Evolutionary conservation across 2,329 filamentous ascomycete genomes (phyloP).

Genomic region (Epichloe uncinata): DNA sequence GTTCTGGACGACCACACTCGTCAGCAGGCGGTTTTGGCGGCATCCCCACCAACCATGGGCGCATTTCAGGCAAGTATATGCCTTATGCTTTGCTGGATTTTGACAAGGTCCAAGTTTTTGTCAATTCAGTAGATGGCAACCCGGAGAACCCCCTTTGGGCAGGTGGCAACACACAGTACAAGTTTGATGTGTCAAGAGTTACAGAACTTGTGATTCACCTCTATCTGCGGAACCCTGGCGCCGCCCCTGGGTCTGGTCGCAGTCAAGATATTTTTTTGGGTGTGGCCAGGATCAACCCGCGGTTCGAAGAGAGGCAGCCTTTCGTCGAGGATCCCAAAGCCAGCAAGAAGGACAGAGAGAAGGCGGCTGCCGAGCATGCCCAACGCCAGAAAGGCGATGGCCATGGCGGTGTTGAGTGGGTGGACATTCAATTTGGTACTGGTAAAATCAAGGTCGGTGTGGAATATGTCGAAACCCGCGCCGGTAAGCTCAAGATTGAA

Average conservation of each 20-base stretch:
- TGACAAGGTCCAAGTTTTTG: conserved; percentile 97
- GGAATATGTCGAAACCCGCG: conserved; percentile 86
- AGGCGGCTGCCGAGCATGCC: conserved; percentile 55
- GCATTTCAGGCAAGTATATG: conserved; percentile 91
- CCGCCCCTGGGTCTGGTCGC: conserved; percentile 71
- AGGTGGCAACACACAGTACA: conserved; percentile 97
- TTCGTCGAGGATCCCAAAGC: conserved; percentile 69
- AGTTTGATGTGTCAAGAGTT: conserved; percentile 93
- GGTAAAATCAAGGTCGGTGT: conserved; percentile 86
- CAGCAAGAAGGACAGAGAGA: conserved; percentile 76
- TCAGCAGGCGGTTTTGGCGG: conserved; percentile 70
- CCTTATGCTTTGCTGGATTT: conserved; percentile 96
- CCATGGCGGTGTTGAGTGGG: conserved; percentile 74
- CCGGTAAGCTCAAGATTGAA: conserved; percentile 82
- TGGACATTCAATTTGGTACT: conserved; percentile 78
- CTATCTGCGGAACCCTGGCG: conserved; percentile 85
- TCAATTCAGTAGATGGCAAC: conserved; percentile 89
- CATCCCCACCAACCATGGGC: conserved; percentile 85
- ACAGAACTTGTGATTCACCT: conserved; percentile 85
- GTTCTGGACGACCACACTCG: conserved; percentile 62
- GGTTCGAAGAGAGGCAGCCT: conserved; percentile 66
- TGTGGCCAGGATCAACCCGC: conserved; percentile 78
- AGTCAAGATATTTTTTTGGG: conserved; percentile 96
- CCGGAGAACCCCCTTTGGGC: conserved; percentile 95
- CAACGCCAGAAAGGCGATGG: conserved; percentile 34